Base-by-base conservation (phyloP, 805 yeast species). In the Candida insectalens region DNA sequence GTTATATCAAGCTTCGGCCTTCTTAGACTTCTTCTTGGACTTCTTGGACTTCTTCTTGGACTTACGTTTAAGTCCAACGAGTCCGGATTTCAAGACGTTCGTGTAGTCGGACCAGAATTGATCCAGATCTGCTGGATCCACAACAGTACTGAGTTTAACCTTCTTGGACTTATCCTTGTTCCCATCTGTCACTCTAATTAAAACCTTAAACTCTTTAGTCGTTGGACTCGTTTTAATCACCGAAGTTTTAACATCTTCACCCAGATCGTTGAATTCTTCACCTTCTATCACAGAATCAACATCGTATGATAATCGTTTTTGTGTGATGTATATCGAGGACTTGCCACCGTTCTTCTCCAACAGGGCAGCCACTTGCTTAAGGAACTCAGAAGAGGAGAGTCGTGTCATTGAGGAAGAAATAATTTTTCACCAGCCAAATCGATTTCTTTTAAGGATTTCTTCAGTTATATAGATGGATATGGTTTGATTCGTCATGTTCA, bases 91-190 rank as follows among this genome's bases (percentile, higher is more conserved):
- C 36, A 87, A 64, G 0, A 71, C 71, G 28, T 73, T 74, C 1
- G 83, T 59, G 57, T 87, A 88, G 18, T 74, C 76, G 28, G 56
- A 53, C 96, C 96, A 88, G 53, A 88, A 88, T 38, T 62, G 53
- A 41, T 77, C 83, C 43, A 88, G 61, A 3, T 69, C 58, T 2
- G 64, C 69, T 1, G 76, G 62, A 19, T 70, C 69, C 5, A 88
- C 87, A 9, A 78, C 71, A 0, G 96, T 87, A 19, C 87, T 74
- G 21, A 79, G 53, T 49, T 83, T 83, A n/a, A 55, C 49, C 45
- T 74, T 74, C 37, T 60, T 57, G 13, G 61, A 51, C 46, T 71
- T 71, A 29, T 70, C 69, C 27, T 54, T 52, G 16, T 61, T 63
- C 21, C 83, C 83, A 55, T 74, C 67, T 0, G 83, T 61, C 34